Percentiles rank a stretch among this genome's conserved stretches.
Evolutionary conservation across 2,329 filamentous ascomycete genomes (phyloP).

Genomic region (Aspergillus sergii): DNA sequence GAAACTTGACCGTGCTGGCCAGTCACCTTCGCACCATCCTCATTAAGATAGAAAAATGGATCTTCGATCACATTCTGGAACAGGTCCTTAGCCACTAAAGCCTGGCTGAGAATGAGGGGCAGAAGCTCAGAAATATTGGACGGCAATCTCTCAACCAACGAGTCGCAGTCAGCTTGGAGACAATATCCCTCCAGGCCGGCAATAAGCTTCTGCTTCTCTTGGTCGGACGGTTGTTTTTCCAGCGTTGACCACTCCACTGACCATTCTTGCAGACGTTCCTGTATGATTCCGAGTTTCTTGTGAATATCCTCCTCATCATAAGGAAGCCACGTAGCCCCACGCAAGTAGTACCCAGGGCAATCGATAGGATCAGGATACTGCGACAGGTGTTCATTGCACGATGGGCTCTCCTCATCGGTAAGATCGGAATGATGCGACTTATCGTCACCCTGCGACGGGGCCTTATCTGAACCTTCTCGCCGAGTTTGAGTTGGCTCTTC

Average conservation of each 20-base stretch:
- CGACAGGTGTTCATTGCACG: background rate
- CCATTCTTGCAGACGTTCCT: background rate
- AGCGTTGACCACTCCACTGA: background rate
- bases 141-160: background rate
- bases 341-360: background rate
- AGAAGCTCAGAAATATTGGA: background rate
- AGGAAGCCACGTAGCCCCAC: background rate
- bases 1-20: background rate
- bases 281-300: background rate
- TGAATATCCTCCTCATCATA: background rate
- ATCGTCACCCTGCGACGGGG: background rate
- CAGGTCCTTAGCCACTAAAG: background rate
- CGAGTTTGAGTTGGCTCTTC: background rate
- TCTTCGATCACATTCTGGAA: background rate
- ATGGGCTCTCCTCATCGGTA: background rate
- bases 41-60: background rate
- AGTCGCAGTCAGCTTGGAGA: background rate
- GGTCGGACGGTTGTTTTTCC: background rate
- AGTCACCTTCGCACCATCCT: background rate
- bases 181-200: background rate
- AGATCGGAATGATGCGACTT: too few relatives aligned
- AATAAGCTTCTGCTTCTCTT: background rate
- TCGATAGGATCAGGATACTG: background rate
- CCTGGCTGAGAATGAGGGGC: background rate
- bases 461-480: background rate